Evolutionary conservation across 139 green algal genomes (phyloP).

Genomic region (Coelastrella sp.): DNA sequence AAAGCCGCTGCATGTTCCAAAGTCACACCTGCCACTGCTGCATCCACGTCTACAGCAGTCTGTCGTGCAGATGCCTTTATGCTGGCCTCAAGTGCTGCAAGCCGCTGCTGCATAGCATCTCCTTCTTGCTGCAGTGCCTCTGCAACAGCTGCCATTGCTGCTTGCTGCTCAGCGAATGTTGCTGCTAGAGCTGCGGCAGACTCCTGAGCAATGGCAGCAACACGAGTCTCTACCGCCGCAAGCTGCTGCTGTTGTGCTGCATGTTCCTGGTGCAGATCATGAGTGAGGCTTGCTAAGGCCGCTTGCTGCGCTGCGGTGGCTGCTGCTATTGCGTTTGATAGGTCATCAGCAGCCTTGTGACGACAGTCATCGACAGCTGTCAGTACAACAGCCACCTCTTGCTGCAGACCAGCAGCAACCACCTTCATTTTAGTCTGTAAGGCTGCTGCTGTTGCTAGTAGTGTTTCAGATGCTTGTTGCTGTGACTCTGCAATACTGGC

Average conservation of each 20-base stretch:
- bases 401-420: not conserved
- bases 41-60: not conserved
- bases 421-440: not conserved
- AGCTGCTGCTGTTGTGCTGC: not conserved
- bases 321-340: not conserved
- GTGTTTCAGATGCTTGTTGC: not conserved
- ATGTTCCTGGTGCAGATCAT: not conserved
- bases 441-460: not conserved
- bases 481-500: not conserved
- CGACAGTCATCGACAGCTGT: not conserved
- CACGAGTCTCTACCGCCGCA: not conserved
- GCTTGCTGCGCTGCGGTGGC: not conserved
- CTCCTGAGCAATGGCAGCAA: not conserved
- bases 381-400: not conserved
- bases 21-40: not conserved
- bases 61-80: not conserved
- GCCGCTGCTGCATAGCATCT: not conserved
- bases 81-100: conserved; percentile 3
- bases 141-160: not conserved
- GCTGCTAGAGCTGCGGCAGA: not conserved
- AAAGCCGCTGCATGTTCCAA: not conserved
- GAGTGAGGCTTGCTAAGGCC: not conserved
- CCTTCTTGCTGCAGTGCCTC: not conserved
- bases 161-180: not conserved
- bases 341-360: not conserved